Evolutionary conservation across 2,329 filamentous ascomycete genomes (phyloP), one percentile per base, ranked within the genome.

Genomic region (Aspergillus floridensis): DNA sequence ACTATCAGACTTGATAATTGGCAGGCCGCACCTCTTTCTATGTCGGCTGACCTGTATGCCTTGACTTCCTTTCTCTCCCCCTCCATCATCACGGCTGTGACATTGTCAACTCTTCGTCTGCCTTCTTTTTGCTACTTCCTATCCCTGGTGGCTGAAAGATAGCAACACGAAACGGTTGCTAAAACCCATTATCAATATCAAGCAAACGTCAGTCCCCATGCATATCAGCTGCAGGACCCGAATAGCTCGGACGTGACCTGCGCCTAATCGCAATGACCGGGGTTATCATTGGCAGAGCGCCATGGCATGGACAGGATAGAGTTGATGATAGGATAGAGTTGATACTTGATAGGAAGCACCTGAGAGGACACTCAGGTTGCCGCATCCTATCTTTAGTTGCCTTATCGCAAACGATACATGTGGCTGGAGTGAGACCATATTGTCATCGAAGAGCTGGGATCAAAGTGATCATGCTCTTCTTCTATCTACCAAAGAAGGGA

Each of bases 141-240:
- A 16, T 14, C 16, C 11, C 4, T 22, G 44, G 49, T 47, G 46
- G 56, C 24, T 38, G 47, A 56, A 38, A 64, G 65, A 70, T 67
- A 70, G 57, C 61, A 56, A 51, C 51, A 47, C 38, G 53, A 58
- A 60, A 52, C 57, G 55, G 59, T 71, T 69, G 64, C 63, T 67
- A 69, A 70, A 57, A 57, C 31, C 35, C 61, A 62, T 70, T 71
- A 71, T 67, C 65, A 68, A 44, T 71, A 71, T 67, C 65, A 62
- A 67, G 57, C 41, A 54, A 24, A 55, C 56, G 59, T 31, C 58
- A 60, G 58, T 52, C 32, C 51, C 22, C 54, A 50, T 63, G 65
- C 69, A 70, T 71, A 72, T 71, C 69, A 70, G 64, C 63, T 68
- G 67, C 62, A 67, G 63, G 62, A 63, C 60, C 55, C 56, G 48